phyloP scores from a whole-genome alignment of 345 rosid genomes.

The Abelmoschus esculentus region DNA sequence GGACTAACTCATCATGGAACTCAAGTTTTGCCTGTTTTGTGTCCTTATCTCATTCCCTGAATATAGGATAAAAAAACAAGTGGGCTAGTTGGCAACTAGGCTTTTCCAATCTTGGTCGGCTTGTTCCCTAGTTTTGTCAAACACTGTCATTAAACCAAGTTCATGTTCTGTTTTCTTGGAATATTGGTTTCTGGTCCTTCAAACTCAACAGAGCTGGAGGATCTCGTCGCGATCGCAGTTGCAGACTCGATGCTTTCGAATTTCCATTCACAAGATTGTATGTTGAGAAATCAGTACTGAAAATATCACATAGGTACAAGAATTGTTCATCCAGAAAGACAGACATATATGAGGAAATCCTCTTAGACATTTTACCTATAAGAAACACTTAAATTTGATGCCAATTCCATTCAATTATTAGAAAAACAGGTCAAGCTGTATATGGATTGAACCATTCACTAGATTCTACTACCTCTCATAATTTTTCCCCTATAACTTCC shows the following conservation, averaged over 20 bases:
- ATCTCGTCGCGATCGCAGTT: neutral
- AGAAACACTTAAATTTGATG: neutral
- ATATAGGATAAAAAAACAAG: neutral
- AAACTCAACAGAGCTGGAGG: slow-evolving; percentile 5
- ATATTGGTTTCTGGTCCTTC: slow-evolving; percentile 6
- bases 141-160: neutral
- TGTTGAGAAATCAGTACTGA: neutral
- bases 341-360: neutral
- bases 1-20: neutral
- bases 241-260: too few species aligned
- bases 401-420: neutral
- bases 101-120: too few species aligned
- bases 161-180: neutral
- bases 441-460: neutral
- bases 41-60: slow-evolving; percentile 3
- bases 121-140: neutral
- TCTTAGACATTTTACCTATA: neutral
- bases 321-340: neutral
- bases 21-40: neutral
- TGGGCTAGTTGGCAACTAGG: too few species aligned
- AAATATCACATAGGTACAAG: too few species aligned
- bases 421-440: slow-evolving; percentile 3
- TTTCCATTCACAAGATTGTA: neutral
- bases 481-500: too few species aligned
- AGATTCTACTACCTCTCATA: neutral